These are phyloP conservation scores for Suhomyces taliae DNA, from an alignment of 1,139 yeast species.

Conservation along the genomic window DNA sequence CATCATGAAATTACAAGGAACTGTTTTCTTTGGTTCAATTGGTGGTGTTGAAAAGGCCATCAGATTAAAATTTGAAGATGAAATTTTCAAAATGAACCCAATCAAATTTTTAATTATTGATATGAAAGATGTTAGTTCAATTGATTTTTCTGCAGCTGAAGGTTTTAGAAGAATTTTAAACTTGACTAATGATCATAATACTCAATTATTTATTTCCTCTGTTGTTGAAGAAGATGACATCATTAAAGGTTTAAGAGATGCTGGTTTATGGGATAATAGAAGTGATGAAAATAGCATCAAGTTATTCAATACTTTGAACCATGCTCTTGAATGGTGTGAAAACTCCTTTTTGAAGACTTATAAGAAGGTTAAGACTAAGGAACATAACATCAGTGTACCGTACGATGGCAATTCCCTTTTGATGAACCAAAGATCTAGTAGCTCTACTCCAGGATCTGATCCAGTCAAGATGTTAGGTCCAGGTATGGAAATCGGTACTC, in stretches of 20 bases:
- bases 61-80: conserved; percentile 62
- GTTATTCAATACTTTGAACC: conserved; percentile 72
- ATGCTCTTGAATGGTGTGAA: conserved; percentile 96
- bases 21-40: conserved; percentile 91
- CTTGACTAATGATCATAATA: conserved; percentile 65
- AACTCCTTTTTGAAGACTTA: conserved; percentile 79
- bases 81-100: conserved; percentile 52
- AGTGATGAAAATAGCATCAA: conserved; percentile 46
- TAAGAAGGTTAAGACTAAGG: conserved; percentile 29
- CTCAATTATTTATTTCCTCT: conserved; percentile 77
- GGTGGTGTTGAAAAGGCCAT: conserved; percentile 84
- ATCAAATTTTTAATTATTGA: conserved; percentile 82
- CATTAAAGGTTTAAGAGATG: conserved; percentile 64
- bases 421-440: conserved; percentile 13
- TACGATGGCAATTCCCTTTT: conserved; percentile 10
- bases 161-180: conserved; percentile 88
- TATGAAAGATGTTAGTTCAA: conserved; percentile 75
- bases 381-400: conserved; percentile 18
- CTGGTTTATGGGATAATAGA: conserved; percentile 63
- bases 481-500: conserved; percentile 48
- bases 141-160: conserved; percentile 96
- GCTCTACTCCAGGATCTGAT: conserved; percentile 11
- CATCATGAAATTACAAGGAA: conserved; percentile 82
- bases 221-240: conserved; percentile 64
- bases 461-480: conserved; percentile 16